phyloP scores from a whole-genome alignment of 108 stramenopile genomes.

The Skeletonema costatum region DNA sequence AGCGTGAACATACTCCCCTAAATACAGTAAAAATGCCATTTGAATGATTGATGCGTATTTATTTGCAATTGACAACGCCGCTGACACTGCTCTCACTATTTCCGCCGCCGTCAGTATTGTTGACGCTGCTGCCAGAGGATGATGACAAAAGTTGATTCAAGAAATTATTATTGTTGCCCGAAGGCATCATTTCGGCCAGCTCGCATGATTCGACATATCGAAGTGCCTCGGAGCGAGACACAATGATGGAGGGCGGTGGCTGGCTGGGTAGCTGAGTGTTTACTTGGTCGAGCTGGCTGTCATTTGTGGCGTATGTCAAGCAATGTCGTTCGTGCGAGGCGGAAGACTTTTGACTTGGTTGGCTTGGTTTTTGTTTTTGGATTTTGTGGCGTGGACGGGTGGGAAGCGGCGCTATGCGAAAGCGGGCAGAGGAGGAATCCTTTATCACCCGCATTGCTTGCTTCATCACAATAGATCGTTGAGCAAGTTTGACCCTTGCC shows the following conservation, averaged over 20 bases:
- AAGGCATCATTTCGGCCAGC: constrained; percentile 36
- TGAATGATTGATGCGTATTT: constrained; percentile 26
- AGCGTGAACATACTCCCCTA: constrained; percentile 49
- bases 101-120: background rate
- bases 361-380: no score
- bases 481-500: no score
- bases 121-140: background rate
- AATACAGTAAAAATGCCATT: constrained; percentile 48
- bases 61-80: background rate
- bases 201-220: constrained; percentile 36
- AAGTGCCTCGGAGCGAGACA: constrained; percentile 25
- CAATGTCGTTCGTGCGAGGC: no score
- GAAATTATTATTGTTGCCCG: background rate
- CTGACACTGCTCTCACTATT: background rate
- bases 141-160: background rate
- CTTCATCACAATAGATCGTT: no score
- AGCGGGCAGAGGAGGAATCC: no score
- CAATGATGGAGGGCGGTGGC: constrained; percentile 28
- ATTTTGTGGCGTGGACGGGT: no score
- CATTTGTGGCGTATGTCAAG: no score
- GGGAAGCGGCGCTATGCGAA: no score
- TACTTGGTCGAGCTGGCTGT: no score
- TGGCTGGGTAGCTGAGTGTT: background rate
- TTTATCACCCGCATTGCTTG: no score
- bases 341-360: no score